Percentiles rank a stretch among this genome's conserved stretches.
Conservation (phyloP, 139 green algal species). For the Asterochloris sp. region DNA sequence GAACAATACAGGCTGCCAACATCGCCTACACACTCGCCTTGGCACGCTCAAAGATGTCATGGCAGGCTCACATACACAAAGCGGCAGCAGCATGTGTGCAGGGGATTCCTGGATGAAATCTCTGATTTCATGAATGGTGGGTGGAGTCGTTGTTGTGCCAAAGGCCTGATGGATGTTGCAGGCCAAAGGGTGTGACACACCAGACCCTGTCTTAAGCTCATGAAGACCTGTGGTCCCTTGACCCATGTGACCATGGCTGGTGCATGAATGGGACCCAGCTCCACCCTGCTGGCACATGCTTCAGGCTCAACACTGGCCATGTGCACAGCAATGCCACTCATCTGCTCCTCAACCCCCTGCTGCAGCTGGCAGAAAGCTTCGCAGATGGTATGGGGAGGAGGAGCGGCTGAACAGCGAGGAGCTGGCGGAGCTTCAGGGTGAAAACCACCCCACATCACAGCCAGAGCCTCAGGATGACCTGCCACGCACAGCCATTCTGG, state of each 20-base stretch:
- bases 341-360: background rate
- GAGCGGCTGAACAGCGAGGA: slow-evolving; percentile 23
- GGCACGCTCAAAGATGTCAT: too few relatives aligned
- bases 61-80: too few relatives aligned
- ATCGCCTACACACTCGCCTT: too few relatives aligned
- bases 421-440: background rate
- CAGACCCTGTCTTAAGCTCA: too few relatives aligned
- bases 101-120: slow-evolving; percentile 30
- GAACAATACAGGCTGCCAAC: too few relatives aligned
- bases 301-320: background rate
- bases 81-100: background rate
- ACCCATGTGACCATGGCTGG: too few relatives aligned
- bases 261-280: background rate
- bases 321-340: too few relatives aligned
- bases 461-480: slow-evolving; percentile 8
- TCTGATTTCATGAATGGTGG: slow-evolving; percentile 35
- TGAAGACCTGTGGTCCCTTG: too few relatives aligned
- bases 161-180: too few relatives aligned
- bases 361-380: slow-evolving; percentile 40
- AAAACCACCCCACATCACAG: background rate
- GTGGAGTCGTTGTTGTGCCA: background rate
- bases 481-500: slow-evolving; percentile 37
- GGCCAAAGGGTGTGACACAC: too few relatives aligned
- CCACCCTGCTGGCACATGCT: background rate
- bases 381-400: slow-evolving; percentile 46